A percentile compares a stretch with the other conserved stretches of the same genome.
phyloP scores from a whole-genome alignment of 2,329 filamentous ascomycete genomes.

The Scleromitrula shiraiana region DNA sequence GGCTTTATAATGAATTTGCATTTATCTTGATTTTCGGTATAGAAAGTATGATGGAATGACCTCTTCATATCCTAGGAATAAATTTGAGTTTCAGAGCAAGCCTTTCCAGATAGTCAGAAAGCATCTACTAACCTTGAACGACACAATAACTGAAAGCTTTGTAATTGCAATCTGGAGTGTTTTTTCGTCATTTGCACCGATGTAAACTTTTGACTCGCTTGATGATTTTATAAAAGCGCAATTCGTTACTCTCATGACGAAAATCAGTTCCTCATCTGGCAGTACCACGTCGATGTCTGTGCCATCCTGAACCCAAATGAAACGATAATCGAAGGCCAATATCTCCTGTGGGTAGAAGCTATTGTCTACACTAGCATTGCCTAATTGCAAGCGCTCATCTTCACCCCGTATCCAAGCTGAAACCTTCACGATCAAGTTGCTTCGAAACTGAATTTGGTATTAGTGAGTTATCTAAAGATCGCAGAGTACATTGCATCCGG shows the following conservation, averaged over 20 bases:
- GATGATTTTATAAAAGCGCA: conserved; percentile 17
- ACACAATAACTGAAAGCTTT: conserved; percentile 23
- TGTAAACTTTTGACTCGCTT: conserved; percentile 14
- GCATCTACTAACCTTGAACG: conserved; percentile 18
- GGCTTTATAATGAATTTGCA: conserved; percentile 16
- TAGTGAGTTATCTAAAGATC: neutral
- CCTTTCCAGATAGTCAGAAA: no score
- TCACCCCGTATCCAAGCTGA: neutral
- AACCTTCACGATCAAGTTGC: conserved; percentile 3
- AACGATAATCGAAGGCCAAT: neutral
- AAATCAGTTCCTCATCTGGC: neutral
- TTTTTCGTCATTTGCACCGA: conserved; percentile 14
- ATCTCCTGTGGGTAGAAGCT: conserved; percentile 1
- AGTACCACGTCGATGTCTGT: neutral
- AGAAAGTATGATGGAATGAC: conserved; percentile 19
- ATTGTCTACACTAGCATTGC: conserved; percentile 9
- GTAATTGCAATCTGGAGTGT: conserved; percentile 12
- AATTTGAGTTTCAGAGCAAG: no score
- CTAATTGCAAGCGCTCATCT: conserved; percentile 8
- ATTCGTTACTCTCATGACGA: conserved; percentile 16
- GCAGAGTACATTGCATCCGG: no score
- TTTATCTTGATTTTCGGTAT: conserved; percentile 19
- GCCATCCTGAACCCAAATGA: neutral
- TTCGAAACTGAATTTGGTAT: neutral
- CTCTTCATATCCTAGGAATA: neutral